Evolutionary conservation across 768 basidiomycete species (phyloP).

Genomic region (Termitomyces bulborhizus): DNA sequence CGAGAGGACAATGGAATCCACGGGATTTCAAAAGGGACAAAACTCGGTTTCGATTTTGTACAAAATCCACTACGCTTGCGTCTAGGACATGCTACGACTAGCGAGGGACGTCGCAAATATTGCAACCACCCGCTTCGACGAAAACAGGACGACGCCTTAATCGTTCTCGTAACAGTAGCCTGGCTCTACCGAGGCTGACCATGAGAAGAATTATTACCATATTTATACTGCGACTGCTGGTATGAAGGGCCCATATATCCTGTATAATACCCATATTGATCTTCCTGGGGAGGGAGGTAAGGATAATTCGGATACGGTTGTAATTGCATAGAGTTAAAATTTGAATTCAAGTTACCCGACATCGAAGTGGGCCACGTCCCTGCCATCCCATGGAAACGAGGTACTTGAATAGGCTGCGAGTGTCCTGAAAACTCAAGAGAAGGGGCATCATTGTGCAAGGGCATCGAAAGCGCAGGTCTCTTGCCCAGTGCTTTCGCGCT

Average conservation of each 20-base stretch:
- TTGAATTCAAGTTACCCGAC: background rate
- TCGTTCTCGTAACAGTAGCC: too few relatives aligned
- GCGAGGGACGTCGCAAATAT: too few relatives aligned
- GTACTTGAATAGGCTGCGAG: background rate
- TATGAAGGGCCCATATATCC: background rate
- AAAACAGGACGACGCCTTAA: too few relatives aligned
- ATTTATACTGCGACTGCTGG: background rate
- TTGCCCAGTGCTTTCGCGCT: background rate
- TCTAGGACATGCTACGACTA: too few relatives aligned
- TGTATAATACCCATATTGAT: background rate
- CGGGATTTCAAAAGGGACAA: constrained; percentile 2
- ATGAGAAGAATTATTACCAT: background rate
- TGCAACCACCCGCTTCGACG: too few relatives aligned
- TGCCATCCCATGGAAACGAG: background rate
- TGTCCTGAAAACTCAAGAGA: background rate
- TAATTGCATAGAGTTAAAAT: background rate
- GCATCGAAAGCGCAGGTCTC: background rate
- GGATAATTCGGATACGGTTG: background rate
- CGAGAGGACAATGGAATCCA: too few relatives aligned
- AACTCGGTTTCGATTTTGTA: too few relatives aligned
- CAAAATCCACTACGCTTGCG: too few relatives aligned
- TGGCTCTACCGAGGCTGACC: too few relatives aligned
- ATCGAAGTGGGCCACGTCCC: background rate
- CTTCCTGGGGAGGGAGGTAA: background rate
- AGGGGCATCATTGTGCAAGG: background rate